A percentile compares a stretch with the other conserved stretches of the same genome.
These are phyloP conservation scores for Anthoceros angustus DNA, from an alignment of 225 moss, liverwort and hornwort genomes.

Conservation along the genomic window DNA sequence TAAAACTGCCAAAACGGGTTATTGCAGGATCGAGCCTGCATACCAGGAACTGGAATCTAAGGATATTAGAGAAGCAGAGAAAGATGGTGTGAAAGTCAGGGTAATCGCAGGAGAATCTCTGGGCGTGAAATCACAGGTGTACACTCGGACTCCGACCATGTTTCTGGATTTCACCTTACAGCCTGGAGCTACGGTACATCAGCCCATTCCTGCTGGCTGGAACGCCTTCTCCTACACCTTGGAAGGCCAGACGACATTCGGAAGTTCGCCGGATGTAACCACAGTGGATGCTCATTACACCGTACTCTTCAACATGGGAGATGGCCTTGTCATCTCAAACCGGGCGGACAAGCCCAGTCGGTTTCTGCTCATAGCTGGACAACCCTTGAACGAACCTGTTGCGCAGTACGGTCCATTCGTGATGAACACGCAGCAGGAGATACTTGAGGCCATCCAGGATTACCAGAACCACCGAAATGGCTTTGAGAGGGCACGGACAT, in stretches of 20 bases:
- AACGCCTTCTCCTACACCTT: slow-evolving; percentile 63
- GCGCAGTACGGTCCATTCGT: slow-evolving; percentile 78
- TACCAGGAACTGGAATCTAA: slow-evolving; percentile 64
- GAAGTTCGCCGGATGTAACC: slow-evolving; percentile 19
- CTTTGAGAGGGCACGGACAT: slow-evolving; percentile 47
- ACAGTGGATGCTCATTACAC: slow-evolving; percentile 43
- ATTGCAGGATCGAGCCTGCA: slow-evolving; percentile 50
- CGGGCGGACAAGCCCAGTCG: slow-evolving; percentile 24
- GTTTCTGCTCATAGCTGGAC: slow-evolving; percentile 62
- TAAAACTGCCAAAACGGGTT: not conserved
- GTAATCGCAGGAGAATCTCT: slow-evolving; percentile 82
- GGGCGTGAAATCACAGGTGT: slow-evolving; percentile 53
- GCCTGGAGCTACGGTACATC: slow-evolving; percentile 42
- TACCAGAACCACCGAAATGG: slow-evolving; percentile 46
- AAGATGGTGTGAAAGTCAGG: slow-evolving; percentile 57
- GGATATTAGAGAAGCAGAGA: slow-evolving; percentile 40
- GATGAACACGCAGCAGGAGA: slow-evolving; percentile 58
- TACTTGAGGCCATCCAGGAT: slow-evolving; percentile 47
- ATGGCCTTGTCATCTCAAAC: slow-evolving; percentile 70
- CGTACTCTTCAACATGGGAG: slow-evolving; percentile 43
- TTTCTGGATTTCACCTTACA: slow-evolving; percentile 68
- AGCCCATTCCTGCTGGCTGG: slow-evolving; percentile 66
- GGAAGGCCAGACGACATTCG: slow-evolving; percentile 37
- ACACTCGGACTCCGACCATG: slow-evolving; percentile 78
- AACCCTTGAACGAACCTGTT: slow-evolving; percentile 64